Conservation (phyloP, 225 moss, liverwort and hornwort genomes). For the Sphagnum contortum region DNA sequence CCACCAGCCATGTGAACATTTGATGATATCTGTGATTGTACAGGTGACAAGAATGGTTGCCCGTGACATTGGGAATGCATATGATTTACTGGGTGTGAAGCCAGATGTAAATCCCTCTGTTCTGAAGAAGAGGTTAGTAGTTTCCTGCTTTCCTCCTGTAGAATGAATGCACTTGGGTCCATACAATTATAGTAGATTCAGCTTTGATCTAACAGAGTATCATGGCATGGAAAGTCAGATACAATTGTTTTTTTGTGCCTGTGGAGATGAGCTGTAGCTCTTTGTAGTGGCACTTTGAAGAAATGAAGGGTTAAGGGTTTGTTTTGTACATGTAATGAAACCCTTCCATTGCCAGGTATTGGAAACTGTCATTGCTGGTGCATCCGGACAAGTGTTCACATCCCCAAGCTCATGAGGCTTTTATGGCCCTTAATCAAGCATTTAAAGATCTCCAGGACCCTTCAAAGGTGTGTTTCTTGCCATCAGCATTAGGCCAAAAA, state of each 20-base stretch:
- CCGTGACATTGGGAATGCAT: constrained; percentile 71
- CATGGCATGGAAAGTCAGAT: too few species aligned
- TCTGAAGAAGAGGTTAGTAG: constrained; percentile 74
- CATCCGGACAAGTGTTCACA: constrained; percentile 97
- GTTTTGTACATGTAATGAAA: too few species aligned
- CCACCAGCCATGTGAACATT: too few species aligned
- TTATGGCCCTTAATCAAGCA: constrained; percentile 87
- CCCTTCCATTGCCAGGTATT: constrained; percentile 50
- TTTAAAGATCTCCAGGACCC: constrained; percentile 97
- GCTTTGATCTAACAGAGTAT: too few species aligned
- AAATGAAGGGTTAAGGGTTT: too few species aligned
- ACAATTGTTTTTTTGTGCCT: not conserved
- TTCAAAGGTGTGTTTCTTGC: constrained; percentile 40
- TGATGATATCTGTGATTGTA: constrained; percentile 2
- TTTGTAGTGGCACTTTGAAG: constrained; percentile 4
- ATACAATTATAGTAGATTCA: too few species aligned
- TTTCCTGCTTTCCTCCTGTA: not conserved
- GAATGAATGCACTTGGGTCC: too few species aligned
- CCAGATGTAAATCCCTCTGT: constrained; percentile 40
- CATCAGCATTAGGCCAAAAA: not conserved
- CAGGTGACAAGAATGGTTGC: constrained; percentile 82
- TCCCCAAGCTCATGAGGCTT: constrained; percentile 92
- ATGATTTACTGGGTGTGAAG: constrained; percentile 82
- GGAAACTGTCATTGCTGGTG: constrained; percentile 89
- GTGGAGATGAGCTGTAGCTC: not conserved